A percentile compares a stretch with the other conserved stretches of the same genome.
Conservation (phyloP, 768 basidiomycete species). For the Mycena maculata region DNA sequence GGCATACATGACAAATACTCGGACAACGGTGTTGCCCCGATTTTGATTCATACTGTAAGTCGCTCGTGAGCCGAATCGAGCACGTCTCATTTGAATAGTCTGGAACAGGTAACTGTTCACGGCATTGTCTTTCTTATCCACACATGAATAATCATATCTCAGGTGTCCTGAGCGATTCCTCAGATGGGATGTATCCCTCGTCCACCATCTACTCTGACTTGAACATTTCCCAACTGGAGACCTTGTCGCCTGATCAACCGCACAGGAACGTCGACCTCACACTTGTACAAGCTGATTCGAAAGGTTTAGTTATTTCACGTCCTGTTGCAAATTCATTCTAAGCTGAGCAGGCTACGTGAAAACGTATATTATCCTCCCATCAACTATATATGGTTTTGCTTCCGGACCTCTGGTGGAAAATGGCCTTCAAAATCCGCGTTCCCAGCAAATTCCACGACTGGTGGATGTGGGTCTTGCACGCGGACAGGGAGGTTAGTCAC, state of each 20-base stretch:
- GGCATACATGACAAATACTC: slow-evolving; percentile 51
- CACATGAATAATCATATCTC: not conserved
- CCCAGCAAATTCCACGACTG: slow-evolving; percentile 61
- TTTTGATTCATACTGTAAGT: slow-evolving; percentile 58
- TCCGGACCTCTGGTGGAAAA: slow-evolving; percentile 60
- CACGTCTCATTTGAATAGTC: slow-evolving; percentile 30
- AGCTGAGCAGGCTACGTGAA: slow-evolving; percentile 55
- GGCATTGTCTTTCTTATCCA: not conserved
- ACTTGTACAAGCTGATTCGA: slow-evolving; percentile 35
- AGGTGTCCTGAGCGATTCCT: slow-evolving; percentile 47
- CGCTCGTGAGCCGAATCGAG: not conserved
- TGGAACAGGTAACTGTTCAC: slow-evolving; percentile 33
- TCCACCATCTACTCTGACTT: slow-evolving; percentile 50
- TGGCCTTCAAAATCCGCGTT: slow-evolving; percentile 61
- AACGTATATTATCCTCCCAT: slow-evolving; percentile 64
- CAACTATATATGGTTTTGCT: slow-evolving; percentile 65
- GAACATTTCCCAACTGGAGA: slow-evolving; percentile 45
- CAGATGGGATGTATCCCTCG: slow-evolving; percentile 40
- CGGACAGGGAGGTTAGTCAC: slow-evolving; percentile 51
- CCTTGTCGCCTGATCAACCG: slow-evolving; percentile 42
- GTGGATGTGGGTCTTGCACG: slow-evolving; percentile 55
- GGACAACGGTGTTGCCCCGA: slow-evolving; percentile 46
- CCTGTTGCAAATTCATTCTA: not conserved
- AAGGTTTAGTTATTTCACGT: slow-evolving; percentile 29
- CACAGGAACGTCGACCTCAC: slow-evolving; percentile 52